Conservation (phyloP, 345 rosid genomes). For the Murraya koenigii region DNA sequence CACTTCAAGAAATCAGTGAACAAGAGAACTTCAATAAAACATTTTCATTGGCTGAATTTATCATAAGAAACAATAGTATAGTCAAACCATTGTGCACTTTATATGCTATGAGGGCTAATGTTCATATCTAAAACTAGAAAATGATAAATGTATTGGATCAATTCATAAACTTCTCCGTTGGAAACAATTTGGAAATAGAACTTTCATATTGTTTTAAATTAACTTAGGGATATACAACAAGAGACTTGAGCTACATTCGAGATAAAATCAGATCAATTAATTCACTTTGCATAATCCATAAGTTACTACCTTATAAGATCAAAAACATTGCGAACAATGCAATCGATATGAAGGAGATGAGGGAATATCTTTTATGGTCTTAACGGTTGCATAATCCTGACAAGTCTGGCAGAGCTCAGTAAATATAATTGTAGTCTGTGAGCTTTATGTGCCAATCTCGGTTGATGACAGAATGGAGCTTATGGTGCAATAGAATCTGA, state of each 20-base stretch:
- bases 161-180: too few relatives aligned
- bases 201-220: too few relatives aligned
- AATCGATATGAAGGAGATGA: neutral
- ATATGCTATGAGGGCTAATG: too few relatives aligned
- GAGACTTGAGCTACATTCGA: neutral
- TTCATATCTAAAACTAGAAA: too few relatives aligned
- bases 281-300: neutral
- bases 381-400: neutral
- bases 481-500: neutral
- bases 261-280: conserved; percentile 1
- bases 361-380: neutral
- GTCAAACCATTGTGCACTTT: too few relatives aligned
- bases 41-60: too few relatives aligned
- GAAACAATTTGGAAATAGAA: too few relatives aligned
- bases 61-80: too few relatives aligned
- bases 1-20: too few relatives aligned
- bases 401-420: neutral
- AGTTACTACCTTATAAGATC: neutral
- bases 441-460: neutral
- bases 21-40: too few relatives aligned
- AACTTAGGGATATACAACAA: neutral
- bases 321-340: neutral
- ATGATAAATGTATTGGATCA: too few relatives aligned
- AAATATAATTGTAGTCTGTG: neutral
- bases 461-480: neutral